These are phyloP conservation scores for Neonothopanus nambi DNA, from an alignment of 1,284 basidiomycete species.

Conservation along the genomic window DNA sequence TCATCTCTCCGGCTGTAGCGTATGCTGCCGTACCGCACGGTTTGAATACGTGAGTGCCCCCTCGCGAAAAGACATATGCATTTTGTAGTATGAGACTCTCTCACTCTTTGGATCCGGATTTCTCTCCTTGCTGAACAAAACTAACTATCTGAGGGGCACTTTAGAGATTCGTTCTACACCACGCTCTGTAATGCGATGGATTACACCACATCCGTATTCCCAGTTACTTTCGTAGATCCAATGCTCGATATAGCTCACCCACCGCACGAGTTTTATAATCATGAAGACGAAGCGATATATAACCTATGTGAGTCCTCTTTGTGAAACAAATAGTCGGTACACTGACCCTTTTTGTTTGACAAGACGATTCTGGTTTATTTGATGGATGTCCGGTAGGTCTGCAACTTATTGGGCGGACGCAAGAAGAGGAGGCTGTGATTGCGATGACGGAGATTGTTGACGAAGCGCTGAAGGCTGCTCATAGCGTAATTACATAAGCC, in stretches of 20 bases:
- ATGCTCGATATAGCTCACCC: constrained; percentile 40
- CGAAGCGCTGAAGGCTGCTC: constrained; percentile 34
- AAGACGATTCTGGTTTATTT: constrained; percentile 61
- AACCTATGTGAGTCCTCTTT: constrained; percentile 50
- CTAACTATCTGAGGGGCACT: too few species aligned
- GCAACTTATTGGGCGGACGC: constrained; percentile 64
- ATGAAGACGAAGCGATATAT: constrained; percentile 53
- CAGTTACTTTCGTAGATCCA: constrained; percentile 58
- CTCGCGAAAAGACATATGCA: neutral
- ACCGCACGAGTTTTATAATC: constrained; percentile 50
- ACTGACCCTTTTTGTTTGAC: constrained; percentile 35
- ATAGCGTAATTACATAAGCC: too few species aligned
- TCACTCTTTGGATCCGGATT: too few species aligned
- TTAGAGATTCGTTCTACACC: constrained; percentile 51
- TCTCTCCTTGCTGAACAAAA: too few species aligned
- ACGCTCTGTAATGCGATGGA: constrained; percentile 66
- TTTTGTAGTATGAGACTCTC: neutral
- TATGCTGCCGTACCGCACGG: constrained; percentile 55
- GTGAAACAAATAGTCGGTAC: constrained; percentile 22
- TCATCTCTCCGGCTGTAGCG: constrained; percentile 54
- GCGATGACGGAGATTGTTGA: constrained; percentile 55
- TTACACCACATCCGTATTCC: constrained; percentile 60
- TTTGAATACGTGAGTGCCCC: constrained; percentile 33
- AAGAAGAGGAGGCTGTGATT: constrained; percentile 66
- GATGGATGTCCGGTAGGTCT: constrained; percentile 63